phyloP scores from a whole-genome alignment of 352 stramenopile genomes.

The Globisporangium nagaii region DNA sequence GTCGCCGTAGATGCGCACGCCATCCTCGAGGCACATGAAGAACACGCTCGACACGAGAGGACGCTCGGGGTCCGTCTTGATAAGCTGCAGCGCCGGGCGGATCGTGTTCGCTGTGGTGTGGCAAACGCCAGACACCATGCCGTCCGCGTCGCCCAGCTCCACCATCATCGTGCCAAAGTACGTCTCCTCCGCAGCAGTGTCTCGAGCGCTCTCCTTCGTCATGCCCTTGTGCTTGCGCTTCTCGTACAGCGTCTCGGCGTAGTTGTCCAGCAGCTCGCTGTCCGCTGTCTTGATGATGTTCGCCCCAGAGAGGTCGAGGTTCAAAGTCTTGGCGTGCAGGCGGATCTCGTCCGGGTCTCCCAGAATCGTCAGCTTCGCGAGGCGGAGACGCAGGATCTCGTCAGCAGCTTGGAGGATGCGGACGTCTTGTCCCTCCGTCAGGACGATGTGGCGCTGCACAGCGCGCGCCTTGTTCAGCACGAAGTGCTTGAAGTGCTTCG shows the following conservation, averaged over 20 bases:
- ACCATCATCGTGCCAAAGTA: slow-evolving; percentile 88
- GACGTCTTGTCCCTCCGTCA: slow-evolving; percentile 80
- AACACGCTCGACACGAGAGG: slow-evolving; percentile 81
- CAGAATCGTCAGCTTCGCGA: slow-evolving; percentile 76
- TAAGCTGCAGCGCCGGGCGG: slow-evolving; percentile 80
- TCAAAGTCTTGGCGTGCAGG: slow-evolving; percentile 58
- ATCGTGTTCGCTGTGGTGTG: slow-evolving; percentile 89
- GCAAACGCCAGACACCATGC: slow-evolving; percentile 81
- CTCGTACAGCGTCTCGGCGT: slow-evolving; percentile 56
- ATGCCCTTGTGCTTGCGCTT: slow-evolving; percentile 86
- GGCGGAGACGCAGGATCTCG: slow-evolving; percentile 54
- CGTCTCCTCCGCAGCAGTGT: slow-evolving; percentile 63
- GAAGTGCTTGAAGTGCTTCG: slow-evolving; percentile 85
- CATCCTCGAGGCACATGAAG: slow-evolving; percentile 84
- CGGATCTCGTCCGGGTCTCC: slow-evolving; percentile 68
- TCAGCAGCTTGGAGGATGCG: slow-evolving; percentile 76
- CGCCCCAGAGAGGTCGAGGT: slow-evolving; percentile 50
- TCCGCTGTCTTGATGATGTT: slow-evolving; percentile 57
- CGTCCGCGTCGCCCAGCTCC: slow-evolving; percentile 68
- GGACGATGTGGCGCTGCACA: slow-evolving; percentile 74
- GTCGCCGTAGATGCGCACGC: slow-evolving; percentile 80
- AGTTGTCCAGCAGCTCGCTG: slow-evolving; percentile 45
- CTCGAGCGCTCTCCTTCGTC: slow-evolving; percentile 42
- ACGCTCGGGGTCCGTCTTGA: slow-evolving; percentile 70
- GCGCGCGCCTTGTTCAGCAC: slow-evolving; percentile 71